Percentiles rank a stretch among this genome's conserved stretches.
Conservation (phyloP, 2,329 filamentous ascomycete genomes). For the Dothistroma septosporum region DNA sequence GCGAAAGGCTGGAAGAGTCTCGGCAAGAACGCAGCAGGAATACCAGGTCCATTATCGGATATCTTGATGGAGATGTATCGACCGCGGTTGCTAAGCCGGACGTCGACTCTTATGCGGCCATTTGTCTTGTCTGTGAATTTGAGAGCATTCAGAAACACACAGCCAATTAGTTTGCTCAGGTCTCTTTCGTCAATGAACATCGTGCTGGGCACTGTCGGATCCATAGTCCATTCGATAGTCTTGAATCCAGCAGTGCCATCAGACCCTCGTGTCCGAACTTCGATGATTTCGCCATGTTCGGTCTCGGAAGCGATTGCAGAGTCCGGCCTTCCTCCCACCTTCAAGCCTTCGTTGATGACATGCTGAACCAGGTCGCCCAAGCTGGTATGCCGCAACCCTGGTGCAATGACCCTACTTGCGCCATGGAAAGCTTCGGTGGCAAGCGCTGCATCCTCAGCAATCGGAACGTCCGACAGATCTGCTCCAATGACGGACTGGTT, state of each 20-base stretch:
- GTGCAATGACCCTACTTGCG: constrained; percentile 37
- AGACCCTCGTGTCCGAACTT: constrained; percentile 43
- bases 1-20: constrained; percentile 68
- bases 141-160: constrained; percentile 62
- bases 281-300: constrained; percentile 47
- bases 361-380: constrained; percentile 49
- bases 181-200: constrained; percentile 61
- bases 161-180: constrained; percentile 60
- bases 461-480: constrained; percentile 11
- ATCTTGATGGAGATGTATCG: constrained; percentile 59
- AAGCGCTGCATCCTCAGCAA: constrained; percentile 14
- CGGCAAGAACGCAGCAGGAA: constrained; percentile 61
- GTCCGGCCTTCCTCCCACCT: constrained; percentile 51
- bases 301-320: constrained; percentile 48
- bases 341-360: constrained; percentile 51
- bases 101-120: constrained; percentile 56
- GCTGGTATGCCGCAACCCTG: constrained; percentile 46
- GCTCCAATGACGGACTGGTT: constrained; percentile 13
- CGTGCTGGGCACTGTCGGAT: constrained; percentile 49
- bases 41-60: constrained; percentile 64
- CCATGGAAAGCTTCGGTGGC: constrained; percentile 4
- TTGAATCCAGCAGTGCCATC: constrained; percentile 45
- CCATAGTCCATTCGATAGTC: constrained; percentile 49
- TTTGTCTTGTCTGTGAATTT: constrained; percentile 61
- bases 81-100: constrained; percentile 45